Evolutionary conservation across 1,139 yeast genomes (phyloP).

Genomic region (Yarrowia galli): DNA sequence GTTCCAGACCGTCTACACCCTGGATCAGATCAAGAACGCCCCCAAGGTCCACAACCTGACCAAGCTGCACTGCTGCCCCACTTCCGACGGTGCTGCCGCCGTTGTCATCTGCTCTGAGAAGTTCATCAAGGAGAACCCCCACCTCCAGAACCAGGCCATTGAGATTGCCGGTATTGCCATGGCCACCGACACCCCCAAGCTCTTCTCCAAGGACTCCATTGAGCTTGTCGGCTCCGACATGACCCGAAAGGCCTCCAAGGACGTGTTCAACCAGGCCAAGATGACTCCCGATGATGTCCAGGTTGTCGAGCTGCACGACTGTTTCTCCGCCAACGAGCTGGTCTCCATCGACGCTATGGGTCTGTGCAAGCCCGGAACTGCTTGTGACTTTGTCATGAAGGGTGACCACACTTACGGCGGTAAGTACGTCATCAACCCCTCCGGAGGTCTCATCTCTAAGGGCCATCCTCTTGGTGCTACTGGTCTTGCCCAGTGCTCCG

Average conservation of each 20-base stretch:
- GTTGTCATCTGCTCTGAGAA: conserved; percentile 74
- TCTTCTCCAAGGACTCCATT: conserved; percentile 45
- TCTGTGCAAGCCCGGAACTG: conserved; percentile 46
- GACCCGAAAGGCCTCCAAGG: conserved; percentile 45
- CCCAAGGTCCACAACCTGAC: conserved; percentile 47
- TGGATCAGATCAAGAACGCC: conserved; percentile 47
- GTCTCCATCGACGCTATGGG: conserved; percentile 47
- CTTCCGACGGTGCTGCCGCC: conserved; percentile 84
- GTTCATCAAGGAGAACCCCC: conserved; percentile 61
- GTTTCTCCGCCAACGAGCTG: conserved; percentile 49
- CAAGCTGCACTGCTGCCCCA: conserved; percentile 49
- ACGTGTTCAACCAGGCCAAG: conserved; percentile 43
- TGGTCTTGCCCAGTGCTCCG: conserved; percentile 49
- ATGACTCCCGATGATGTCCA: conserved; percentile 46
- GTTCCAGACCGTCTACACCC: conserved; percentile 46
- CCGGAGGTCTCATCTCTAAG: conserved; percentile 48
- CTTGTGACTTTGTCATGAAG: conserved; percentile 45
- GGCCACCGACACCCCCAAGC: conserved; percentile 45
- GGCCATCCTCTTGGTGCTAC: conserved; percentile 51
- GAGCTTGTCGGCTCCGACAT: conserved; percentile 47
- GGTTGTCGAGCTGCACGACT: conserved; percentile 49
- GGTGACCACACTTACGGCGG: conserved; percentile 49
- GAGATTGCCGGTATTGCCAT: conserved; percentile 48
- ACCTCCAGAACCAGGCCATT: conserved; percentile 46
- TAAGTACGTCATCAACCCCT: conserved; percentile 47